Evolutionary conservation across 768 basidiomycete genomes (phyloP).

Genomic region (Kwoniella pini): DNA sequence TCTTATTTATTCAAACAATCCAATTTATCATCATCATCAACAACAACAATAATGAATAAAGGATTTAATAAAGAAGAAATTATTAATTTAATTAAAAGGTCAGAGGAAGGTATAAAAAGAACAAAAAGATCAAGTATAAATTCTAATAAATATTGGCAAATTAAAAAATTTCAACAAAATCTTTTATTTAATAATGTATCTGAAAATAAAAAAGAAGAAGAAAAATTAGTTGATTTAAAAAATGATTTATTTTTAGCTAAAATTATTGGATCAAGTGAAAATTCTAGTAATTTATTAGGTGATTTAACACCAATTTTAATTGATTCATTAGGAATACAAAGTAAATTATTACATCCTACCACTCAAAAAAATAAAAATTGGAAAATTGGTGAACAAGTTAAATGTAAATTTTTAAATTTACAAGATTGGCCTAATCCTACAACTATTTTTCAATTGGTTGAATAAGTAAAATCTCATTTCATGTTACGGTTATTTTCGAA

Average conservation of each 20-base stretch:
- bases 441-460: slow-evolving; percentile 6
- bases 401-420: slow-evolving; percentile 19
- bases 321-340: slow-evolving; percentile 13
- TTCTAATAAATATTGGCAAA: slow-evolving; percentile 33
- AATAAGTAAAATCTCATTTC: not conserved
- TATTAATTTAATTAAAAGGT: slow-evolving; percentile 8
- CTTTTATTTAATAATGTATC: slow-evolving; percentile 9
- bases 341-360: not conserved
- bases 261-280: slow-evolving; percentile 17
- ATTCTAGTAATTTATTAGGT: not conserved
- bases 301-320: slow-evolving; percentile 22
- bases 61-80: slow-evolving; percentile 25
- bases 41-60: not conserved
- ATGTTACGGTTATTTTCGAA: not conserved
- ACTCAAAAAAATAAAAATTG: not conserved
- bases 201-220: slow-evolving; percentile 7
- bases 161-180: not conserved
- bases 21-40: not conserved
- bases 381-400: slow-evolving; percentile 31
- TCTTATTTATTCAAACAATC: slow-evolving; percentile 58
- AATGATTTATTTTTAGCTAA: slow-evolving; percentile 9
- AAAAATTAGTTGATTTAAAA: slow-evolving; percentile 11
- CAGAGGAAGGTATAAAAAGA: slow-evolving; percentile 13
- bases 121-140: slow-evolving; percentile 15
- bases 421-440: slow-evolving; percentile 31